A percentile compares a stretch with the other conserved stretches of the same genome.
Conservation (phyloP, 345 rosid species). For the Kernera saxatilis region DNA sequence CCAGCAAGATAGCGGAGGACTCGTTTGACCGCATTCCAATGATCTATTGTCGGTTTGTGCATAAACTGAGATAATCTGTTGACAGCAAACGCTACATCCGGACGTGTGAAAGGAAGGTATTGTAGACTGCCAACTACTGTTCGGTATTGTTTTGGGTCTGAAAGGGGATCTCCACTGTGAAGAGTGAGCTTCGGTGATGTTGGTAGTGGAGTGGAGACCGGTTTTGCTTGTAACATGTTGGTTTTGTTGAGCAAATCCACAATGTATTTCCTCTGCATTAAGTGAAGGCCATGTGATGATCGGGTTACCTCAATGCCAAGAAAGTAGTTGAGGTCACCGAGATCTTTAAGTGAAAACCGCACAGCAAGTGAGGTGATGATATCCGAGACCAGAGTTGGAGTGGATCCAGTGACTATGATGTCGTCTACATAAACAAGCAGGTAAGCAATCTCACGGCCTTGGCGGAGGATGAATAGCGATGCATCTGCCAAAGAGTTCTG, state of each 20-base stretch:
- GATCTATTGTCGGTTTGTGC: no score
- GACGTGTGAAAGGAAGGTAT: no score
- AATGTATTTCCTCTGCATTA: not conserved
- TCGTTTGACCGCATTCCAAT: no score
- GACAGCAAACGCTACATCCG: no score
- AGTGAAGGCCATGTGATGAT: not conserved
- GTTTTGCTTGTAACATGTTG: not conserved
- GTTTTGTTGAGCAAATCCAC: no score
- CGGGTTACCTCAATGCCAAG: not conserved
- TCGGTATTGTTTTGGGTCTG: no score
- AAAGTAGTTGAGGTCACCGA: no score
- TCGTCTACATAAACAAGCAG: not conserved
- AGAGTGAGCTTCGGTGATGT: not conserved
- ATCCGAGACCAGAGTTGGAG: rapidly evolving
- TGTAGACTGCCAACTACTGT: no score
- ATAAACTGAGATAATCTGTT: no score
- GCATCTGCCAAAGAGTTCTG: not conserved
- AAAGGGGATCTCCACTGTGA: no score
- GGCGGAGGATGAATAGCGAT: not conserved
- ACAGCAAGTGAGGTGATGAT: not conserved
- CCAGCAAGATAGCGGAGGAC: no score
- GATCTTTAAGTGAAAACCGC: not conserved
- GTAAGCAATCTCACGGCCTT: not conserved
- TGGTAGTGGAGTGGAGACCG: not conserved
- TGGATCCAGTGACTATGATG: not conserved